phyloP scores from a whole-genome alignment of 805 yeast species.

The Metschnikowia baotianmanensis region DNA sequence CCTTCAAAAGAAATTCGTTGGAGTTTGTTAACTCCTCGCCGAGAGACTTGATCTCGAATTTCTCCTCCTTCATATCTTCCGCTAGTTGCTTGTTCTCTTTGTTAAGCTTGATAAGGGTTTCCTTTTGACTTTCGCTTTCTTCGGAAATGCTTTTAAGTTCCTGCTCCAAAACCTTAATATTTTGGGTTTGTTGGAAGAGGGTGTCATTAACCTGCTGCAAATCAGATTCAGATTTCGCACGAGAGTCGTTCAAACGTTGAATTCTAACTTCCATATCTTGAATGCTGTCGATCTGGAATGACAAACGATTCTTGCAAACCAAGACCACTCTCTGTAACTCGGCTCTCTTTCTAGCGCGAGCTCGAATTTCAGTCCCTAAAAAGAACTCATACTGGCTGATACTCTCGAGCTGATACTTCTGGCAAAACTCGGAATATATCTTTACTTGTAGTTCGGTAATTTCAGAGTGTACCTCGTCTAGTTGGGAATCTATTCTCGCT shows the following conservation, averaged over 20 bases:
- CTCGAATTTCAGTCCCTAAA: conserved; percentile 58
- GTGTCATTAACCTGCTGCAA: conserved; percentile 30
- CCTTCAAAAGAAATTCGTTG: conserved; percentile 54
- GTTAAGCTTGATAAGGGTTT: conserved; percentile 1
- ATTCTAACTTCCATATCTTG: conserved; percentile 50
- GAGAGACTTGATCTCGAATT: conserved; percentile 27
- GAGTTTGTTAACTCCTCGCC: conserved; percentile 36
- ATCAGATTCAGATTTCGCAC: conserved; percentile 27
- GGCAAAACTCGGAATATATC: conserved; percentile 55
- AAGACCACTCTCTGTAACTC: conserved; percentile 61
- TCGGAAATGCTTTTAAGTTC: conserved; percentile 35
- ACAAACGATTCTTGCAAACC: conserved; percentile 56
- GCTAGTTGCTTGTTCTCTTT: conserved; percentile 5
- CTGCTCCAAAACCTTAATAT: conserved; percentile 20
- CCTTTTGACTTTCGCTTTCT: conserved; percentile 18
- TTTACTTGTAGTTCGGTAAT: conserved; percentile 34
- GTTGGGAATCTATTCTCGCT: conserved; percentile 16
- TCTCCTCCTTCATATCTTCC: conserved; percentile 33
- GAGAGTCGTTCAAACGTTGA: conserved; percentile 31
- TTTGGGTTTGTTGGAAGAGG: conserved; percentile 15
- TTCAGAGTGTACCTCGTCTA: conserved; percentile 1
- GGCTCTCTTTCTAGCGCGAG: conserved; percentile 58
- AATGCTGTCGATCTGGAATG: conserved; percentile 62
- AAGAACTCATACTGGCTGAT: conserved; percentile 69
- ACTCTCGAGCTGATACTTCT: conserved; percentile 47